These are phyloP conservation scores for Lophiotrema nucula DNA, from an alignment of 495 filamentous ascomycete genomes.

Conservation along the genomic window DNA sequence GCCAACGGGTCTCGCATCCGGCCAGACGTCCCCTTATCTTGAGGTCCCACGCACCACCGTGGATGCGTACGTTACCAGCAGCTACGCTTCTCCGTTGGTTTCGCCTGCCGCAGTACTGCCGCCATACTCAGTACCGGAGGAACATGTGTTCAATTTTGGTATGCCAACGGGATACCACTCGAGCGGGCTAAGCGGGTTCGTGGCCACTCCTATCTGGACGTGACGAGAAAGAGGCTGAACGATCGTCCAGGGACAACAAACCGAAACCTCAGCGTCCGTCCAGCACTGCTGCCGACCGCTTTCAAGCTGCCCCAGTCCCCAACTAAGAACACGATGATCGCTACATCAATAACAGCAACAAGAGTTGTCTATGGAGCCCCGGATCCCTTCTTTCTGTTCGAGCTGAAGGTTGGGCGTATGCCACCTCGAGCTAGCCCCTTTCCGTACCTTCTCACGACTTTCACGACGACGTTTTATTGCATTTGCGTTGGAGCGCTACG, in stretches of 20 bases:
- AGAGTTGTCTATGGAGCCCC: too few species aligned
- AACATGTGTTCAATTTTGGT: conserved; percentile 32
- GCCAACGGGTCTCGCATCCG: conserved; percentile 27
- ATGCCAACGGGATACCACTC: conserved; percentile 33
- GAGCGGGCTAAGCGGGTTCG: conserved; percentile 41
- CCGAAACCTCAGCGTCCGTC: conserved; percentile 15
- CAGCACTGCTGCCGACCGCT: neutral
- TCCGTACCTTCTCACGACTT: too few species aligned
- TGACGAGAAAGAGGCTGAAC: conserved; percentile 37
- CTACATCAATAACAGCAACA: too few species aligned
- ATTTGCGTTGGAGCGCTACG: too few species aligned
- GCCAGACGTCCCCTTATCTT: conserved; percentile 38
- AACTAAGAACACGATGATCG: neutral
- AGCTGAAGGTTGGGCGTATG: too few species aligned
- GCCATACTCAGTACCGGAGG: conserved; percentile 31
- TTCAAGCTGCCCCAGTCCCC: neutral
- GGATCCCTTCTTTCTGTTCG: too few species aligned
- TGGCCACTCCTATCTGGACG: conserved; percentile 39
- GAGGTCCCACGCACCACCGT: conserved; percentile 37
- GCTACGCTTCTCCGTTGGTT: conserved; percentile 32
- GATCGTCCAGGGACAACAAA: conserved; percentile 33
- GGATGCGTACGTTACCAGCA: conserved; percentile 23
- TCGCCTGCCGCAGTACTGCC: conserved; percentile 30
- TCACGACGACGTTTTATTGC: too few species aligned
- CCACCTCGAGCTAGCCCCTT: too few species aligned